These are phyloP conservation scores for Wallemia ichthyophaga DNA, from an alignment of 1,284 basidiomycete species.

Conservation along the genomic window DNA sequence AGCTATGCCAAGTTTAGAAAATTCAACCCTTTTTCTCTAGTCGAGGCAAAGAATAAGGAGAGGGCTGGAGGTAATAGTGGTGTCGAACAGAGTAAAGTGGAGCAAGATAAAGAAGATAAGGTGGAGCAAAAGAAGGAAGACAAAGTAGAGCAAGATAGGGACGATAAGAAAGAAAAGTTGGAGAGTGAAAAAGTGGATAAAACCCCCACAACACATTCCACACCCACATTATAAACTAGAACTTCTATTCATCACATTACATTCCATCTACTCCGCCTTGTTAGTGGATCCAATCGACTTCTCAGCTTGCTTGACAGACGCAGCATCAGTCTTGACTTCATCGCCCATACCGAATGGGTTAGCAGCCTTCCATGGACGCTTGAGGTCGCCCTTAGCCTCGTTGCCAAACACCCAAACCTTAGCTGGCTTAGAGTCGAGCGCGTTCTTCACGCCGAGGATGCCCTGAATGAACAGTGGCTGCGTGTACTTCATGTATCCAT, in stretches of 20 bases:
- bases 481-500: conserved; percentile 29
- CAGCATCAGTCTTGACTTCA: conserved; percentile 50
- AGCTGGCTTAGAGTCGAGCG: conserved; percentile 57
- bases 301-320: conserved; percentile 58
- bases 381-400: conserved; percentile 55
- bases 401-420: conserved; percentile 46
- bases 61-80: too few relatives aligned
- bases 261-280: conserved; percentile 40
- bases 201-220: too few relatives aligned
- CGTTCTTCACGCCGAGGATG: conserved; percentile 58
- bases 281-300: conserved; percentile 36
- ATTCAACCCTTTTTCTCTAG: neutral
- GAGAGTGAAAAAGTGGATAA: neutral
- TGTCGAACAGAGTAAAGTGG: too few relatives aligned
- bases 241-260: too few relatives aligned
- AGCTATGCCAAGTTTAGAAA: neutral
- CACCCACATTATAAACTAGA: too few relatives aligned
- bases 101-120: too few relatives aligned
- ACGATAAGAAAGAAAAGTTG: neutral
- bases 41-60: neutral
- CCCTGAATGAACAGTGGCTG: conserved; percentile 74
- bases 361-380: conserved; percentile 61
- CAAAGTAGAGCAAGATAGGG: neutral
- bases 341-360: conserved; percentile 26
- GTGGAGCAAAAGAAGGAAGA: too few relatives aligned